Conservation (phyloP, 1,139 yeast genomes). For the Kodamaea alishanica region DNA sequence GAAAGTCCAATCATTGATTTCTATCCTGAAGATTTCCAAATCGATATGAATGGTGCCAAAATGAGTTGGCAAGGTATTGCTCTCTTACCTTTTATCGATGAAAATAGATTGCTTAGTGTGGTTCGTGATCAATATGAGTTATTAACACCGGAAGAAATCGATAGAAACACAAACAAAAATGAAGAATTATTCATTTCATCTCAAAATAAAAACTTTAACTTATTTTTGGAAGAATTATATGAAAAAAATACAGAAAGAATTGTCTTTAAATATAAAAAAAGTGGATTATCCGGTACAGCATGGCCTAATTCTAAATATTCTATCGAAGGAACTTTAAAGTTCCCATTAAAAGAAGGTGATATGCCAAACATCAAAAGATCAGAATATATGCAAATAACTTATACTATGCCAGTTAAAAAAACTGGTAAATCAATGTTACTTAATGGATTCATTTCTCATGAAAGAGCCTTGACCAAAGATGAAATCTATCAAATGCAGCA, state of each 20-base stretch:
- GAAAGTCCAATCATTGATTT: slow-evolving; percentile 86
- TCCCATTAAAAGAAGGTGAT: slow-evolving; percentile 59
- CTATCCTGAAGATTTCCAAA: slow-evolving; percentile 83
- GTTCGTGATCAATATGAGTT: slow-evolving; percentile 63
- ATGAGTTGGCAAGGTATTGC: slow-evolving; percentile 97
- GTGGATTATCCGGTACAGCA: slow-evolving; percentile 69
- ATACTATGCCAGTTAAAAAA: slow-evolving; percentile 50
- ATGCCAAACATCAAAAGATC: slow-evolving; percentile 57
- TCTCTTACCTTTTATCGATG: slow-evolving; percentile 85
- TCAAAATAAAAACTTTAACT: slow-evolving; percentile 46
- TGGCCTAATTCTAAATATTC: slow-evolving; percentile 39
- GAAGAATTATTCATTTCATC: slow-evolving; percentile 62
- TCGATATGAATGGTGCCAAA: slow-evolving; percentile 94
- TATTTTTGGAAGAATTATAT: slow-evolving; percentile 34
- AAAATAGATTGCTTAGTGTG: slow-evolving; percentile 60
- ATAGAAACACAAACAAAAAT: slow-evolving; percentile 63
- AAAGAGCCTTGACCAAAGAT: slow-evolving; percentile 58
- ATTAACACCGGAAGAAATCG: slow-evolving; percentile 64
- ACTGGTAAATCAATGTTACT: slow-evolving; percentile 78
- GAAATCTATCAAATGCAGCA: slow-evolving; percentile 64
- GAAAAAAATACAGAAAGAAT: slow-evolving; percentile 24
- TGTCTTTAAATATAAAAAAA: slow-evolving; percentile 43
- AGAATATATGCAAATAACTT: slow-evolving; percentile 54
- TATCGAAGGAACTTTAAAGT: slow-evolving; percentile 45
- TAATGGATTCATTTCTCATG: slow-evolving; percentile 70